Percentiles rank a stretch among this genome's conserved stretches.
Evolutionary conservation across 2,329 filamentous ascomycete species (phyloP).

Genomic region (Fusarium brevicatenulatum): DNA sequence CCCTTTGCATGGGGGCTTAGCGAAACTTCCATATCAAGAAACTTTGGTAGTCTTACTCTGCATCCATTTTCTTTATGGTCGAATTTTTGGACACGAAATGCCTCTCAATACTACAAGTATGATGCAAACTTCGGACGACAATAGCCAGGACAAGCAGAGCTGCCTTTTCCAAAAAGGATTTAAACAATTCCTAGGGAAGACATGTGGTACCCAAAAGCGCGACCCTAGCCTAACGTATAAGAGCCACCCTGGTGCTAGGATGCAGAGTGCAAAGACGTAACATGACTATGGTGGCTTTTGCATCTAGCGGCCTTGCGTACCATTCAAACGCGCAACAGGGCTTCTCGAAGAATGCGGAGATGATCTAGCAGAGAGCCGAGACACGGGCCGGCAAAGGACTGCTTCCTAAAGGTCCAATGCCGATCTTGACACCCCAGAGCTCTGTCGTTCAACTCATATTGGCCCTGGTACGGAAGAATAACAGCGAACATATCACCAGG

Average conservation of each 20-base stretch:
- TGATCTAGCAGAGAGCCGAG: constrained; percentile 21
- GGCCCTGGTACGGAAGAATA: constrained; percentile 34
- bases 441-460: constrained; percentile 31
- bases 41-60: constrained; percentile 45
- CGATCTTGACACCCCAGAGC: constrained; percentile 41
- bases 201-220: constrained; percentile 47
- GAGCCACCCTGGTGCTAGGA: constrained; percentile 45
- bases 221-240: constrained; percentile 47
- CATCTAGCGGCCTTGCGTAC: constrained; percentile 40
- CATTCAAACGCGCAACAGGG: constrained; percentile 31
- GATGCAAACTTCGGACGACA: constrained; percentile 2
- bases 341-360: constrained; percentile 39
- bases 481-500: constrained; percentile 22
- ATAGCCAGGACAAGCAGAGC: constrained; percentile 26
- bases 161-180: constrained; percentile 35
- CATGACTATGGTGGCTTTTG: constrained; percentile 39
- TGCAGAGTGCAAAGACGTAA: constrained; percentile 41
- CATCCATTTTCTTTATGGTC: constrained; percentile 42
- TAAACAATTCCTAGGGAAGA: constrained; percentile 40
- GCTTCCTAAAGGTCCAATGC: constrained; percentile 30
- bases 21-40: constrained; percentile 11
- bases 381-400: constrained; percentile 32
- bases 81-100: constrained; percentile 3
- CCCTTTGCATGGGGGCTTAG: constrained; percentile 51
- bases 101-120: constrained; percentile 14